Percentiles rank a stretch among this genome's conserved stretches.
Conservation (phyloP, 192 early-diverging fungal genomes). For the Polychytrium aggregatum region DNA sequence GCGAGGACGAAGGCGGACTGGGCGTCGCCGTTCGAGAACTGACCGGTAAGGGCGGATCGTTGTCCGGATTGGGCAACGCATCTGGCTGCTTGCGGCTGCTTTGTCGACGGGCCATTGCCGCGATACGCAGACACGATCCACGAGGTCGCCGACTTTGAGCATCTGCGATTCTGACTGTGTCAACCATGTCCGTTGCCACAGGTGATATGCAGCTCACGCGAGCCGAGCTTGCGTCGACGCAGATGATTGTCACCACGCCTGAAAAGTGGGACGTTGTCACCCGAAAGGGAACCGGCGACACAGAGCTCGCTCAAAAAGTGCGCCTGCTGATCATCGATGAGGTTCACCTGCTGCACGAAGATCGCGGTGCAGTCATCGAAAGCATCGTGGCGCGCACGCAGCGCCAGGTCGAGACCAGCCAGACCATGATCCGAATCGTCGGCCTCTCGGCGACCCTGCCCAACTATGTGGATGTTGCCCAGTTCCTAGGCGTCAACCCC, state of each 20-base stretch:
- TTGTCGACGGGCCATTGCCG: too few species aligned
- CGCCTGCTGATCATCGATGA: constrained; percentile 93
- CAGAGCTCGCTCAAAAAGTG: constrained; percentile 82
- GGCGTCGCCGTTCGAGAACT: constrained; percentile 83
- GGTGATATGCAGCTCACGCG: constrained; percentile 98
- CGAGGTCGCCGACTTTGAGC: too few species aligned
- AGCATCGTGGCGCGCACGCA: constrained; percentile 90
- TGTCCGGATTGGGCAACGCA: neutral
- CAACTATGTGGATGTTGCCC: constrained; percentile 92
- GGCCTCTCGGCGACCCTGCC: constrained; percentile 96
- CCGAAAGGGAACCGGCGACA: constrained; percentile 89
- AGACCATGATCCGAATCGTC: constrained; percentile 91
- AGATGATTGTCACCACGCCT: constrained; percentile 98
- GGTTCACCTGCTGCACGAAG: constrained; percentile 94
- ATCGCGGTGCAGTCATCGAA: constrained; percentile 92
- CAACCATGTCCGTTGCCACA: too few species aligned
- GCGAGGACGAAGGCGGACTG: constrained; percentile 45
- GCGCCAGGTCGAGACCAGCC: constrained; percentile 78
- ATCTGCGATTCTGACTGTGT: too few species aligned
- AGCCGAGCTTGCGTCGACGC: constrained; percentile 80
- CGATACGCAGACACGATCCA: too few species aligned
- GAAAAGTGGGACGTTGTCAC: constrained; percentile 99
- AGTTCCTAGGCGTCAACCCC: constrained; percentile 88
- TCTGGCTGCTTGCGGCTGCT: neutral
- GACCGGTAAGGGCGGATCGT: constrained; percentile 42